Conservation (phyloP, 495 filamentous ascomycete genomes). For the Cercophora scortea region DNA sequence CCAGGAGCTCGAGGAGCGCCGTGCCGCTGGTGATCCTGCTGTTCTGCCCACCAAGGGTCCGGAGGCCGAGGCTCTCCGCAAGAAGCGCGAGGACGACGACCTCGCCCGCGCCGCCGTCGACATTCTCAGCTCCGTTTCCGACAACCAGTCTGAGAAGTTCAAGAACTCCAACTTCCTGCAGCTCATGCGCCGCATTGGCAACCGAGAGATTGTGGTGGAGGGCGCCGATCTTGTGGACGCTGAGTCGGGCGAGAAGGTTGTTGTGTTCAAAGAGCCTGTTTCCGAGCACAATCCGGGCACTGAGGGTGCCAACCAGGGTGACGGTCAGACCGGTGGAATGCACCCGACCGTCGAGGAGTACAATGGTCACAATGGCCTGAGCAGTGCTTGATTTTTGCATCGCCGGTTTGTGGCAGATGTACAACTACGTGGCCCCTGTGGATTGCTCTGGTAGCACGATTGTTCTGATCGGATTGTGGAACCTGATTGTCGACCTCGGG, state of each 20-base stretch:
- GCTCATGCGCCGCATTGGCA: constrained; percentile 35
- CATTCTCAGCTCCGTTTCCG: constrained; percentile 29
- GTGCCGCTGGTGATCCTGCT: background rate
- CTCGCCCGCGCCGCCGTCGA: constrained; percentile 31
- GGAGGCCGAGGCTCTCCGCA: background rate
- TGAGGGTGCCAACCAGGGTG: background rate
- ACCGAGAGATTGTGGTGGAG: constrained; percentile 30
- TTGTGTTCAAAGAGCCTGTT: background rate
- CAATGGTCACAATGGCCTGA: too few species aligned
- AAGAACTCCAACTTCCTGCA: constrained; percentile 34
- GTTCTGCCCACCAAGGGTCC: background rate
- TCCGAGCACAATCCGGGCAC: background rate
- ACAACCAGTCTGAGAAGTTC: constrained; percentile 34
- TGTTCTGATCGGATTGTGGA: too few species aligned
- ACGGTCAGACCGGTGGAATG: too few species aligned
- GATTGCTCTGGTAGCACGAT: too few species aligned
- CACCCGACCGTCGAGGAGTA: too few species aligned
- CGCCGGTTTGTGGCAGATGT: too few species aligned
- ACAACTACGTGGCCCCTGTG: too few species aligned
- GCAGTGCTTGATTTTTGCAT: too few species aligned
- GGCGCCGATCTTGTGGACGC: constrained; percentile 30
- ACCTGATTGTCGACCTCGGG: too few species aligned
- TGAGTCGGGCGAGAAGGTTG: constrained; percentile 16
- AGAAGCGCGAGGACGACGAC: constrained; percentile 16
- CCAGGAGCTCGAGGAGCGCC: constrained; percentile 8